Conservation (phyloP, 2,329 filamentous ascomycete genomes). For the Colletotrichum tofieldiae region DNA sequence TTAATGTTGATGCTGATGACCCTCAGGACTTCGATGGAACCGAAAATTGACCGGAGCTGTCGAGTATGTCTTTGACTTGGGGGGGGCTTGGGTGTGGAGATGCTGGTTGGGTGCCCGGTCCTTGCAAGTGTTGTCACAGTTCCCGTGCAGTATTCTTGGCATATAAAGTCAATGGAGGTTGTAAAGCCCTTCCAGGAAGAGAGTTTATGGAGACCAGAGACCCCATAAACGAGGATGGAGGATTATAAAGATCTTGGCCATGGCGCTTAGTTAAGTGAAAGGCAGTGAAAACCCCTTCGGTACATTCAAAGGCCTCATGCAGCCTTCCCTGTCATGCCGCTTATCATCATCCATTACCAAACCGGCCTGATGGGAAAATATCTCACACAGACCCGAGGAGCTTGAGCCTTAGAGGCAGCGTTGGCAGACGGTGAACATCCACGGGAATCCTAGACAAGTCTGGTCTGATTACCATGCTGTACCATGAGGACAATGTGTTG, state of each 20-base stretch:
- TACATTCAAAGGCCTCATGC: neutral
- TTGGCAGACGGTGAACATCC: neutral
- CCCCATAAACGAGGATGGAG: slow-evolving; percentile 13
- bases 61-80: neutral
- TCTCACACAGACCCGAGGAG: neutral
- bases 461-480: slow-evolving; percentile 1
- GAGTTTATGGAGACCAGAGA: neutral
- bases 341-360: neutral
- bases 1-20: neutral
- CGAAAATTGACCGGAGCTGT: slow-evolving; percentile 13
- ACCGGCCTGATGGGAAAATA: neutral
- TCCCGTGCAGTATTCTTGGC: neutral
- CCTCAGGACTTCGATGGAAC: neutral
- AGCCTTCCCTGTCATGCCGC: neutral
- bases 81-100: no score
- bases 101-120: no score
- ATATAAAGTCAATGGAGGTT: neutral
- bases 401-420: neutral
- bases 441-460: neutral
- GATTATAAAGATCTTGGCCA: slow-evolving; percentile 1
- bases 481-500: slow-evolving; percentile 17
- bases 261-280: neutral
- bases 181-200: slow-evolving; percentile 5
- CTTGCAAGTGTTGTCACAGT: neutral
- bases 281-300: slow-evolving; percentile 10